Evolutionary conservation across 2,329 filamentous ascomycete genomes (phyloP), one percentile per base, ranked within the genome.

Genomic region (Biscogniauxia sp.): DNA sequence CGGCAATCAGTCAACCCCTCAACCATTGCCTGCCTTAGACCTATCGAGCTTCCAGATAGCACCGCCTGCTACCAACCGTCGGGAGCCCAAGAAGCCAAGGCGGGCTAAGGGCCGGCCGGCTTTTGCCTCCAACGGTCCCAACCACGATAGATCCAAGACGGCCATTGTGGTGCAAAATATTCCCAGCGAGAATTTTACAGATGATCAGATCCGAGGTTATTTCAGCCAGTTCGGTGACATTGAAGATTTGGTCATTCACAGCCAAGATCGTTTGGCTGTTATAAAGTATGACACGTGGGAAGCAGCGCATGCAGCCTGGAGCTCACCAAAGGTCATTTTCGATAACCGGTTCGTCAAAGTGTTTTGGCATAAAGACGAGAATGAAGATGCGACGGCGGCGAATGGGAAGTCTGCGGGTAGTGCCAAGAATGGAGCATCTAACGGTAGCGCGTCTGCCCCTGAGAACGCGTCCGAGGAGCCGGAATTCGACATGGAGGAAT

Each of bases 331-430:
- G 70, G 88, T 88, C 53, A 88, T 95, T 52, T 95, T 94, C 70
- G 89, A 93, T 69, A 95, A 94, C 67, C 82, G 91, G 11, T 95
- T 95, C 68, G 91, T 95, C 54, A 93, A 92, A 69, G 88, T 94
- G 0, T 93, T 89, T 69, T 94, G 91, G 91, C 83, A 86, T 70
- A 88, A 86, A 67, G 82, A 84, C 5, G 80, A 82, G 51, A 70
- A 69, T 2, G 61, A 74, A 13, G 70, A 73, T 1, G 64, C 68
- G 57, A 32, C 65, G 37, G n/a, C 66, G 55, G 56, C 70, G 25
- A 64, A 70, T 53, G 73, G 69, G 17, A 72, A 73, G 17, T 61
- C 55, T 8, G 59, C 67, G 9, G 75, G 74, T 53, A 73, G 71
- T 23, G 56, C 51, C 17, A 69, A 70, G 45, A 75, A 76, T 28